Evolutionary conservation across 2,329 filamentous ascomycete genomes (phyloP).

Genomic region (Cladosporium oxysporum): DNA sequence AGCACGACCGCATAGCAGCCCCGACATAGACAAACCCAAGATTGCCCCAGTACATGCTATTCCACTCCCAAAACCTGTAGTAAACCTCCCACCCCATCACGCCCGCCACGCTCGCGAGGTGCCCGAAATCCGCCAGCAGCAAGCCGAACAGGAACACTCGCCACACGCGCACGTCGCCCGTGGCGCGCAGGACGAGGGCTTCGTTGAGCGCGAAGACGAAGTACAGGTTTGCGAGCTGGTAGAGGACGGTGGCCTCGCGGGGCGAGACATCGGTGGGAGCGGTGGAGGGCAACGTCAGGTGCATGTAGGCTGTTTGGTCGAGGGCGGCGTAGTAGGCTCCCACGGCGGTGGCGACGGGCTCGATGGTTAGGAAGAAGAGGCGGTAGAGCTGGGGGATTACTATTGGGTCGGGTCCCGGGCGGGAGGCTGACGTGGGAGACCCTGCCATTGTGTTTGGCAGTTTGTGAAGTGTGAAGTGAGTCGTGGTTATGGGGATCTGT

Average conservation of each 20-base stretch:
- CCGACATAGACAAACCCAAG: conserved; percentile 42
- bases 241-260: conserved; percentile 64
- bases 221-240: conserved; percentile 78
- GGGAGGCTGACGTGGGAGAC: conserved; percentile 18
- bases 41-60: conserved; percentile 40
- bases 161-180: conserved; percentile 70
- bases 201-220: conserved; percentile 76
- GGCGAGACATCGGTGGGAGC: conserved; percentile 32
- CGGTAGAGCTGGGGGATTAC: conserved; percentile 63
- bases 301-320: conserved; percentile 59
- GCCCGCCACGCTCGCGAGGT: conserved; percentile 65
- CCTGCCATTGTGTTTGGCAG: conserved; percentile 6
- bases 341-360: conserved; percentile 58
- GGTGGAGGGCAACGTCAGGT: conserved; percentile 58
- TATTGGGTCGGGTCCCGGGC: neutral
- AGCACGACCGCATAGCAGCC: conserved; percentile 35
- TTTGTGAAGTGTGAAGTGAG: neutral
- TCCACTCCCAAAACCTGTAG: conserved; percentile 39
- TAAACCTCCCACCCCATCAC: conserved; percentile 50
- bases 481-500: conserved; percentile 7
- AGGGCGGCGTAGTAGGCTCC: conserved; percentile 58
- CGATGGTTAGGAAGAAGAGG: conserved; percentile 74
- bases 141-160: conserved; percentile 65
- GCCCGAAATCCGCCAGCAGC: conserved; percentile 74
- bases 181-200: conserved; percentile 70